Base-by-base conservation (phyloP, 2,329 filamentous ascomycete genomes). In the Stachybotrys chartarum region DNA sequence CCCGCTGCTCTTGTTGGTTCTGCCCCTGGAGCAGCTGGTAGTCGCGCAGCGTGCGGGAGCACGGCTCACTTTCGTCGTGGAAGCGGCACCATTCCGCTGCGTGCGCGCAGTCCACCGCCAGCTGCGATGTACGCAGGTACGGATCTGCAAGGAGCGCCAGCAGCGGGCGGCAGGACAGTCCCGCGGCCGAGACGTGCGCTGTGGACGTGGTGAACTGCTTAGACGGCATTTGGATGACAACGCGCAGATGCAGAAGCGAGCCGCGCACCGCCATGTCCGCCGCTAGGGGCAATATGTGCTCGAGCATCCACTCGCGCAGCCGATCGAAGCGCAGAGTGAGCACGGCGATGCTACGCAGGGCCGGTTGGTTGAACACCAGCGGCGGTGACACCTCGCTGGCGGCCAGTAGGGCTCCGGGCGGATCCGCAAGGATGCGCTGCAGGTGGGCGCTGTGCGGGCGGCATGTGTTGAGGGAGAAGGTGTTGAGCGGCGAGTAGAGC, bases 141-240 rank as follows among this genome's bases (percentile, higher is more conserved):
- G 77, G 77, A 56, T 79, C 77, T 47, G 70, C 64, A 54, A 80
- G 61, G 17, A 79, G 62, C 53, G 66, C 64, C 50, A 79, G 60
- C 8, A 79, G 59, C 61, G 30, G 71, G 55, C 62, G 71, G 62
- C 24, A 66, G 62, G 48, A 63, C 63, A n/a, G 58, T 54, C 51
- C 70, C 68, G 30, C 66, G 59, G 47, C 53, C 54, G 14, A 59
- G 48, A 42, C 35, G 39, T 49, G 35, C 24, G 48, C 50, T 30
- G 39, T 53, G 6, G 11, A 46, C n/a, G 35, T 5, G 17, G 17
- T 30, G 47, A 59, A 51, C 46, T 54, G 52, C 32, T 35, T 49
- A 31, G 35, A 58, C 55, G 32, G 47, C 42, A 32, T 57, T 12
- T 31, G 46, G 50, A 50, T 30, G 7, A 16, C 31, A 14, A 51